These are phyloP conservation scores for Pinguiococcus pyrenoidosus DNA, from an alignment of 108 stramenopile species.

Conservation along the genomic window DNA sequence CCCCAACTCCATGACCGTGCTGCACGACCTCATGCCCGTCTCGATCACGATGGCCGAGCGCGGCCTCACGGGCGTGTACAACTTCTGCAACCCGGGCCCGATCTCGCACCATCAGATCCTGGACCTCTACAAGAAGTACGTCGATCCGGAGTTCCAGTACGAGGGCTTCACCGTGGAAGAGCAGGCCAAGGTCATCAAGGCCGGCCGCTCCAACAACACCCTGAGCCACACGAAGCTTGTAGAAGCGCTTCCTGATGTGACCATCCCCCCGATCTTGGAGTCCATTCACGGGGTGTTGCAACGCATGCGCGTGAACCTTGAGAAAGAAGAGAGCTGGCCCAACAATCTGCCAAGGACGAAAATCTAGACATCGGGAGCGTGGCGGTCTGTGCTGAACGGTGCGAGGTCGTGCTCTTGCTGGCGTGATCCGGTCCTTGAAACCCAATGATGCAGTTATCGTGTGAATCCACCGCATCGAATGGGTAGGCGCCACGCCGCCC, in stretches of 20 bases:
- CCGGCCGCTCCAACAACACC: slow-evolving; percentile 91
- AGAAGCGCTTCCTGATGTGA: slow-evolving; percentile 2
- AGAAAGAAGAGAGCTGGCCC: slow-evolving; percentile 30
- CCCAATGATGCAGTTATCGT: too few relatives aligned
- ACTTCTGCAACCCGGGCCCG: slow-evolving; percentile 99
- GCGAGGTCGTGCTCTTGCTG: too few relatives aligned
- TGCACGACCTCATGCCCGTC: slow-evolving; percentile 90
- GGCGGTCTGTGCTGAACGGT: too few relatives aligned
- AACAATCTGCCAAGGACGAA: slow-evolving; percentile 23
- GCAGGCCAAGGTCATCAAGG: slow-evolving; percentile 65
- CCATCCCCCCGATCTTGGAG: not conserved
- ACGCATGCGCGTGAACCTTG: slow-evolving; percentile 81
- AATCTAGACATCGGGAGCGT: too few relatives aligned
- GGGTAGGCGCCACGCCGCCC: too few relatives aligned
- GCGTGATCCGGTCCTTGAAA: too few relatives aligned
- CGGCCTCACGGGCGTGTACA: slow-evolving; percentile 81
- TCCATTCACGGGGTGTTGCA: slow-evolving; percentile 80
- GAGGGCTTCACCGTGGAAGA: slow-evolving; percentile 69
- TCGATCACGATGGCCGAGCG: slow-evolving; percentile 75
- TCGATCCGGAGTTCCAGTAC: slow-evolving; percentile 93
- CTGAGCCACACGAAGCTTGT: slow-evolving; percentile 55
- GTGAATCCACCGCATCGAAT: too few relatives aligned
- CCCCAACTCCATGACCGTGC: slow-evolving; percentile 97
- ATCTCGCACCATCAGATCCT: slow-evolving; percentile 98
- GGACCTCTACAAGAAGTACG: slow-evolving; percentile 90